Evolutionary conservation across 1,139 yeast genomes (phyloP), one percentile per base, ranked within the genome.

Genomic region (Candida pseudoviswanathii): DNA sequence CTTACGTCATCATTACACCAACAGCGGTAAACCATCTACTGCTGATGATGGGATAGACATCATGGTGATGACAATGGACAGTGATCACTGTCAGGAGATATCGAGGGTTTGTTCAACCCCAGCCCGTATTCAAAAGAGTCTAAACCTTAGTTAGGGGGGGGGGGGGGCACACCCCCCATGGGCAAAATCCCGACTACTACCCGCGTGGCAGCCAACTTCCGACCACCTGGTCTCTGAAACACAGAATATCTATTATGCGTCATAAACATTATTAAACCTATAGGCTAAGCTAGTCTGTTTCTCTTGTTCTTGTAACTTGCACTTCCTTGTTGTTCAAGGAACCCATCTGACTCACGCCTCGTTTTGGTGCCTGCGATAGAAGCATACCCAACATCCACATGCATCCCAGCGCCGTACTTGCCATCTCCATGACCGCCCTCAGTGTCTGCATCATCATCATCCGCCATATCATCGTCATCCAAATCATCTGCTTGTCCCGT

Each of bases 371-470:
- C 80, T 2, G 73, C 72, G 3, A 71, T 59, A 3, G 73, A 64
- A 6, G 70, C 72, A 51, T 59, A 68, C 22, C 77, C 78, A n/a
- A 76, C 65, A 47, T 74, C 76, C 25, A 76, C 78, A 48, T 69
- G 58, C 80, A 76, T 75, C 1, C 78, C 80, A 0, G 80, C 80
- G 16, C 58, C 68, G 3, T 24, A 37, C 25, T 37, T 37, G 25
- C 9, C 16, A 25, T 25, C 41, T 56, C 56, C 62, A 2, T 54
- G 59, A 1, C 51, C 54, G 2, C 46, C 54, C 4, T 55, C 55
- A 4, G 53, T 54, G 9, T 55, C 64, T 4, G 56, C 57, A 4
- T 58, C 71, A 32, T 68, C 56, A 34, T 33, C 32, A 42, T 42
- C 25, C n/a, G 9, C 21, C 32, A 42, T 42, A 9, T 25, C 27